A percentile compares a stretch with the other conserved stretches of the same genome.
phyloP scores from a whole-genome alignment of 805 yeast genomes.

The Candida orba region DNA sequence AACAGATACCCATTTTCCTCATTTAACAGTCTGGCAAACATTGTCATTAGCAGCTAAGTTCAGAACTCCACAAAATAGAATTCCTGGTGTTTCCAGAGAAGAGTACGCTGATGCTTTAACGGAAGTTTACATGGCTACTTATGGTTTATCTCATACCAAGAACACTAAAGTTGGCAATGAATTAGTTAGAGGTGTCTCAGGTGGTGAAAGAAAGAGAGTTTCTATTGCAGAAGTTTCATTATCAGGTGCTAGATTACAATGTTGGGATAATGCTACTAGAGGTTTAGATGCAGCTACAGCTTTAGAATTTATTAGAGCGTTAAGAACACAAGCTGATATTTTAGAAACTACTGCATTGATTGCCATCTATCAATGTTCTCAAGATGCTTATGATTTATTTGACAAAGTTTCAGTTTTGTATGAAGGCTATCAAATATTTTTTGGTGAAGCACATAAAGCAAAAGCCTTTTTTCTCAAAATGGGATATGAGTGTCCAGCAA shows the following conservation, averaged over 20 bases:
- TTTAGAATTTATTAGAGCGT: constrained; percentile 43
- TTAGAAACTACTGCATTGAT: constrained; percentile 48
- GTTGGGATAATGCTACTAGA: constrained; percentile 54
- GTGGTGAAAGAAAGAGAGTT: constrained; percentile 67
- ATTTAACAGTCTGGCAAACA: constrained; percentile 60
- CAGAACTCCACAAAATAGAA: constrained; percentile 56
- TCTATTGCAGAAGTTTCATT: constrained; percentile 53
- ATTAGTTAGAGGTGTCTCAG: too few relatives aligned
- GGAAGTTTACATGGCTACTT: constrained; percentile 42
- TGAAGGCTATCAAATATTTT: constrained; percentile 56
- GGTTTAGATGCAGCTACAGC: constrained; percentile 58
- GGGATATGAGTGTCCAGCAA: constrained; percentile 58
- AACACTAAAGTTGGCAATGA: too few relatives aligned
- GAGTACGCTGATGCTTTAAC: constrained; percentile 47
- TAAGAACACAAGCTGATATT: constrained; percentile 42
- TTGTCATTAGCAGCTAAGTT: constrained; percentile 52
- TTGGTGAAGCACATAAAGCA: constrained; percentile 51
- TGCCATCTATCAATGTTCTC: constrained; percentile 66
- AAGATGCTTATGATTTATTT: constrained; percentile 55
- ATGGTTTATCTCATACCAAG: too few relatives aligned
- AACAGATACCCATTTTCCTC: constrained; percentile 61
- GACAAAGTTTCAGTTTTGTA: constrained; percentile 57
- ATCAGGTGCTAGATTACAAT: constrained; percentile 38
- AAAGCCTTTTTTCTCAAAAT: constrained; percentile 50
- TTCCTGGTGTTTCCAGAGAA: constrained; percentile 47